These are phyloP conservation scores for Pythium scleroteichum DNA, from an alignment of 352 stramenopile species.

Conservation along the genomic window DNA sequence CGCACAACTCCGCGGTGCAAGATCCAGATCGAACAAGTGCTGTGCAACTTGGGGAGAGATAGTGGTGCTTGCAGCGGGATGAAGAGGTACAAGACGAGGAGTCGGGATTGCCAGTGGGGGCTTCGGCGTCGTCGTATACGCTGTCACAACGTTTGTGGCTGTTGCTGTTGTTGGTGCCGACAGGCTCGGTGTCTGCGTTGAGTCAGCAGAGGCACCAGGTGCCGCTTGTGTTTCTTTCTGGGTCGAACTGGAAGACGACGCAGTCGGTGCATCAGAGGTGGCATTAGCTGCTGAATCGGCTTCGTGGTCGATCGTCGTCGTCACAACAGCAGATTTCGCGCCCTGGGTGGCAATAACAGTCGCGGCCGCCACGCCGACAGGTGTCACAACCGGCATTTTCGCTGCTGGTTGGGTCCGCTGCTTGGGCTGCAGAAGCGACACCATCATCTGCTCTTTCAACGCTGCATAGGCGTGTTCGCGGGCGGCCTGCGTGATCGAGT, in stretches of 20 bases:
- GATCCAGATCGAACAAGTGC: conserved; percentile 69
- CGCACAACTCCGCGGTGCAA: conserved; percentile 48
- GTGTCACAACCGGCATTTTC: not conserved
- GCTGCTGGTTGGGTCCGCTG: conserved; percentile 12
- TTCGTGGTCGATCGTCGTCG: not conserved
- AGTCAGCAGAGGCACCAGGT: no score
- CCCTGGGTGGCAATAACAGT: not conserved
- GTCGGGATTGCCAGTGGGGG: not conserved
- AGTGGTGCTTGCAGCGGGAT: conserved; percentile 8
- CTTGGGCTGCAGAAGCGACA: conserved; percentile 44
- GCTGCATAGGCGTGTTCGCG: conserved; percentile 61
- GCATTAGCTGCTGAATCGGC: not conserved
- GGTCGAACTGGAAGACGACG: no score
- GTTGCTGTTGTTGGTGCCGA: not conserved
- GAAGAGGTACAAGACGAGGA: not conserved
- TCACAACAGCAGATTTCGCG: not conserved
- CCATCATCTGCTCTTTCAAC: conserved; percentile 62
- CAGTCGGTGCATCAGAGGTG: not conserved
- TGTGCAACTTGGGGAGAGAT: conserved; percentile 62
- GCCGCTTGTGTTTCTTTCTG: no score
- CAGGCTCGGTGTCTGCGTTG: no score
- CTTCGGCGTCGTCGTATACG: not conserved
- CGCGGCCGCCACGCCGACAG: no score
- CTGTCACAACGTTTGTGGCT: not conserved
- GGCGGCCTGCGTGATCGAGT: conserved; percentile 29